phyloP scores from a whole-genome alignment of 2,329 filamentous ascomycete genomes.

The Hypoxylon sp. region DNA sequence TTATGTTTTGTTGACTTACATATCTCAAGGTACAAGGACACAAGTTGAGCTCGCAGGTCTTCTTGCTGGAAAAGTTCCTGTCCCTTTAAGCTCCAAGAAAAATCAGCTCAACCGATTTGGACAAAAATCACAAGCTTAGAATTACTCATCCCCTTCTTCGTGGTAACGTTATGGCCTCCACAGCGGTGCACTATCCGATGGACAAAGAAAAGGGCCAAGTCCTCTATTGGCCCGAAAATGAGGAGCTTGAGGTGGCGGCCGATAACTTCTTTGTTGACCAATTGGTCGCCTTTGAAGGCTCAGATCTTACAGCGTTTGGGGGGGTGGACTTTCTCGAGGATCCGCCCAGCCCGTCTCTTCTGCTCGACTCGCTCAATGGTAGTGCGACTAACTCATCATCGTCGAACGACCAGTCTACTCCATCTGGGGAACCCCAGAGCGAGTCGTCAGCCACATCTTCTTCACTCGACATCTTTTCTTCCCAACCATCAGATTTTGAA shows the following conservation, averaged over 20 bases:
- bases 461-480: conserved; percentile 30
- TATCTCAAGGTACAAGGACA: conserved; percentile 49
- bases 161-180: conserved; percentile 52
- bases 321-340: conserved; percentile 47
- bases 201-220: conserved; percentile 54
- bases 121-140: conserved; percentile 37
- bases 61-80: conserved; percentile 39
- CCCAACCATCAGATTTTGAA: conserved; percentile 24
- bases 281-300: conserved; percentile 54
- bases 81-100: conserved; percentile 39
- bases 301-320: conserved; percentile 46
- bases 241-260: conserved; percentile 49
- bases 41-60: conserved; percentile 36
- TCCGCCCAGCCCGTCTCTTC: conserved; percentile 54
- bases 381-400: conserved; percentile 44
- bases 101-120: conserved; percentile 36
- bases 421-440: conserved; percentile 32
- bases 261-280: conserved; percentile 57
- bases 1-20: conserved; percentile 55
- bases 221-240: conserved; percentile 53
- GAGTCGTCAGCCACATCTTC: conserved; percentile 36
- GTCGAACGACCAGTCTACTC: conserved; percentile 44
- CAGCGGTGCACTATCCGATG: conserved; percentile 49
- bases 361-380: conserved; percentile 51
- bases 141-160: conserved; percentile 34